These are phyloP conservation scores for Solanum chaucha DNA, from an alignment of 257 asterid genomes.

Conservation along the genomic window DNA sequence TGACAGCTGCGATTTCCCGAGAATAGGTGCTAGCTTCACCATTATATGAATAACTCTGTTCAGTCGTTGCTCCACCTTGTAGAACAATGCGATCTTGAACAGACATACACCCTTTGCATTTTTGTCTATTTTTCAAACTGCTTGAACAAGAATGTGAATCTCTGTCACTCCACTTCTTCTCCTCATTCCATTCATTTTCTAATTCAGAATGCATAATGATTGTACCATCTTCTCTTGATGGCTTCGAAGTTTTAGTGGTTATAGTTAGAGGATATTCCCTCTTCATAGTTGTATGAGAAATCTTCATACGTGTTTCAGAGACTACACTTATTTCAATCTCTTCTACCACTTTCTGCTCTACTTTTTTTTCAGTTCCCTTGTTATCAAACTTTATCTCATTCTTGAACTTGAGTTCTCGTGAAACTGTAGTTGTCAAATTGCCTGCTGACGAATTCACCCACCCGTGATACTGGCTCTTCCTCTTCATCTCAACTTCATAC, in stretches of 20 bases:
- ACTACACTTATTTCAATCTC: slow-evolving; percentile 19
- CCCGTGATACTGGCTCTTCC: slow-evolving; percentile 37
- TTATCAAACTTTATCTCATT: slow-evolving; percentile 29
- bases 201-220: slow-evolving; percentile 27
- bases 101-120: slow-evolving; percentile 51
- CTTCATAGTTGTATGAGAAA: slow-evolving; percentile 2
- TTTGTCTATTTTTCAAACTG: slow-evolving; percentile 26
- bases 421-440: slow-evolving; percentile 33
- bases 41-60: slow-evolving; percentile 25
- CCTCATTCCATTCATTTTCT: slow-evolving; percentile 35
- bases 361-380: slow-evolving; percentile 34
- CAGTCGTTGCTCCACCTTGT: slow-evolving; percentile 40
- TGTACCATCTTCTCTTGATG: slow-evolving; percentile 20
- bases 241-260: slow-evolving; percentile 10
- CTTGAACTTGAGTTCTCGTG: slow-evolving; percentile 30
- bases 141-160: slow-evolving; percentile 1
- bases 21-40: slow-evolving; percentile 34
- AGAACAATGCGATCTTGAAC: slow-evolving; percentile 45
- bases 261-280: slow-evolving; percentile 46
- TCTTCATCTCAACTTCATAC: slow-evolving; percentile 36
- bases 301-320: slow-evolving; percentile 1
- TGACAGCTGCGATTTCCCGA: slow-evolving; percentile 22
- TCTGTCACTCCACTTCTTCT: slow-evolving; percentile 5
- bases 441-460: slow-evolving; percentile 77
- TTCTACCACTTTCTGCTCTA: slow-evolving; percentile 40